Base-by-base conservation (phyloP, 805 yeast genomes). In the Metschnikowia gruessii region DNA sequence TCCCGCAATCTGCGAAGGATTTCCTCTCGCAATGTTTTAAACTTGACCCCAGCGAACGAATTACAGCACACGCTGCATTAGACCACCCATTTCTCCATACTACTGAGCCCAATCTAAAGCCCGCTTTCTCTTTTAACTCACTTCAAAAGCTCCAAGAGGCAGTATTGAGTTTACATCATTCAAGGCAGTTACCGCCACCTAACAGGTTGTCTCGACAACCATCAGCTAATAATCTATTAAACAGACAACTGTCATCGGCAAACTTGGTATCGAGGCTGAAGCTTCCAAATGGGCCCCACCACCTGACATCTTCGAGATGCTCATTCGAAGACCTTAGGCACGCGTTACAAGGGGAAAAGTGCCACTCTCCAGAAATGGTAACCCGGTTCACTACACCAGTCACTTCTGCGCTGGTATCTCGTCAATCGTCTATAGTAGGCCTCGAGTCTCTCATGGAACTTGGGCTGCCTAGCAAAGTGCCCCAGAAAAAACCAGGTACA, bases 11-110 rank as follows among this genome's bases (percentile, higher is more conserved):
- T n/a, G 85, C 86, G 36, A 76, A 77, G 62, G 78, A 78, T 49
- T 83, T 85, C 54, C 68, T 85, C n/a, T 56, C 64, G 11, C 53
- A 63, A 22, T 85, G 91, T 58, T 76, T 85, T 48, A 59, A 52
- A 3, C 58, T 72, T 3, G 76, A 80, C 52, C 70, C 79, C 1
- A 44, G 49, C 0, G 54, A 69, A 43, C 69, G 92, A 35, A 65
- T 75, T 12, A 70, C 78, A 0, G 77, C 82, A 0, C 59, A 56
- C 2, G 67, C 71, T 28, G 68, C 79, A 32, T 59, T 74, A 41
- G 43, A 51, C 4, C 86, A 81, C 57, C 76, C 79, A 4, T 77
- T 66, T 42, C 31, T 64, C 4, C 40, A 45, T 19, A 35, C 37
- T 8, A 28, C 21, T 12, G 9, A 19, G 28, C 24, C 42, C 15